A percentile compares a stretch with the other conserved stretches of the same genome.
Evolutionary conservation across 176 grass and related monocot genomes (phyloP).

Genomic region (Chloris gayana): DNA sequence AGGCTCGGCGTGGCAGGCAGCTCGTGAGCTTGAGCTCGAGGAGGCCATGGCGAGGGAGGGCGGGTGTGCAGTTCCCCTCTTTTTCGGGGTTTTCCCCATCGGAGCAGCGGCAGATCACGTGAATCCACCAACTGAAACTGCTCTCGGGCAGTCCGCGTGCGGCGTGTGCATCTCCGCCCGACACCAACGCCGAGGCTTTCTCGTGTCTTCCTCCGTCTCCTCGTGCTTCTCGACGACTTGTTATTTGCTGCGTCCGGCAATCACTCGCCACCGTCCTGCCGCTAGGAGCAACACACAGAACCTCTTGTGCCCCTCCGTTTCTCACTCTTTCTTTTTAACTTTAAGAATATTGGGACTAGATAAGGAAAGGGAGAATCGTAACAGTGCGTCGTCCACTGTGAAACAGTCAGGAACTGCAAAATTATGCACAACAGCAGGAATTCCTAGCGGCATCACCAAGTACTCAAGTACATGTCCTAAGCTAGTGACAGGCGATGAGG

Average conservation of each 20-base stretch:
- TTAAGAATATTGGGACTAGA: no score
- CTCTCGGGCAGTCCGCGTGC: not conserved
- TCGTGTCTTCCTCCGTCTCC: not conserved
- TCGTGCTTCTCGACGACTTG: not conserved
- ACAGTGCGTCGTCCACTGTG: not conserved
- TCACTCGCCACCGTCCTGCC: not conserved
- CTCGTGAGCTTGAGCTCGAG: not conserved
- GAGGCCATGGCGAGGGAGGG: not conserved
- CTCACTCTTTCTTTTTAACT: not conserved
- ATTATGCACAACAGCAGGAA: not conserved
- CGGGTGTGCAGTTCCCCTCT: not conserved
- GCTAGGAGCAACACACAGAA: not conserved
- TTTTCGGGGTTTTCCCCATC: not conserved
- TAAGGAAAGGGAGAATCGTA: no score
- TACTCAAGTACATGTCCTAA: not conserved
- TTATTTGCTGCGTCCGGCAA: not conserved
- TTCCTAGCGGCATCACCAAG: not conserved
- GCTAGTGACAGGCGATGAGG: not conserved
- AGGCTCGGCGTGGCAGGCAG: not conserved
- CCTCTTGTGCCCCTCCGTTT: not conserved
- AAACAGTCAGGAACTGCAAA: not conserved
- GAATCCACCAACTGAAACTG: not conserved
- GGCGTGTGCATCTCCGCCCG: not conserved
- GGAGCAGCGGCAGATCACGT: not conserved
- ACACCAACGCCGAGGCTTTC: not conserved